phyloP scores from a whole-genome alignment of 2,329 filamentous ascomycete genomes.

The Aureobasidium subglaciale region DNA sequence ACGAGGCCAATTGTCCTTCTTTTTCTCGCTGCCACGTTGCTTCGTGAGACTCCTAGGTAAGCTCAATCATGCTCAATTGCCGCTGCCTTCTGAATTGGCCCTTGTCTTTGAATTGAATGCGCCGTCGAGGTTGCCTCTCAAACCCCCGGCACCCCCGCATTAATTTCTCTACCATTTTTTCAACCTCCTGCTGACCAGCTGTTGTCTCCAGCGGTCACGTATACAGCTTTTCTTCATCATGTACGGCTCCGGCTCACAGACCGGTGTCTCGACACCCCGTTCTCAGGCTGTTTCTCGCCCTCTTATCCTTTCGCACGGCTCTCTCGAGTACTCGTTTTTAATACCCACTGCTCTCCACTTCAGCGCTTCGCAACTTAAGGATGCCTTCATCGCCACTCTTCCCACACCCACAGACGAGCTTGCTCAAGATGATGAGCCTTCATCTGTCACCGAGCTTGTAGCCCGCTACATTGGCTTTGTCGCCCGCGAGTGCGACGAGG shows the following conservation, averaged over 20 bases:
- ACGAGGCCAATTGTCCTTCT: conserved; percentile 14
- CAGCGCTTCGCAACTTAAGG: conserved; percentile 89
- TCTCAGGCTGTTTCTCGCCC: conserved; percentile 89
- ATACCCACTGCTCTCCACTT: conserved; percentile 94
- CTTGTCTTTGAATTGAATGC: background rate
- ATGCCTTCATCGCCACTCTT: conserved; percentile 76
- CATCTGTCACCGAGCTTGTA: conserved; percentile 84
- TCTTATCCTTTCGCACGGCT: conserved; percentile 83
- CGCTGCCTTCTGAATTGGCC: background rate
- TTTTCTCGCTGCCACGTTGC: conserved; percentile 2
- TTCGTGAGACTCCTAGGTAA: conserved; percentile 11
- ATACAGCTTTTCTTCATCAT: conserved; percentile 45
- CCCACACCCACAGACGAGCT: conserved; percentile 93
- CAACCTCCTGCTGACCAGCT: conserved; percentile 12
- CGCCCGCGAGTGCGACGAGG: conserved; percentile 81
- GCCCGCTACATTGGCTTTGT: conserved; percentile 89
- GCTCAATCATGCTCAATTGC: background rate
- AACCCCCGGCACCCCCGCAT: conserved; percentile 2
- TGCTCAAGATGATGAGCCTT: conserved; percentile 97
- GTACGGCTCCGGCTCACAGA: conserved; percentile 78
- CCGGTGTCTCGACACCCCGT: conserved; percentile 92
- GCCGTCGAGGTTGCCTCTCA: conserved; percentile 9
- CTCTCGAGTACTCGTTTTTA: conserved; percentile 91
- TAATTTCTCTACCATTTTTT: conserved; percentile 14
- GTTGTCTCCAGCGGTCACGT: conserved; percentile 3